phyloP scores from a whole-genome alignment of 306 rosid genomes.

The Cucumis cinereus region DNA sequence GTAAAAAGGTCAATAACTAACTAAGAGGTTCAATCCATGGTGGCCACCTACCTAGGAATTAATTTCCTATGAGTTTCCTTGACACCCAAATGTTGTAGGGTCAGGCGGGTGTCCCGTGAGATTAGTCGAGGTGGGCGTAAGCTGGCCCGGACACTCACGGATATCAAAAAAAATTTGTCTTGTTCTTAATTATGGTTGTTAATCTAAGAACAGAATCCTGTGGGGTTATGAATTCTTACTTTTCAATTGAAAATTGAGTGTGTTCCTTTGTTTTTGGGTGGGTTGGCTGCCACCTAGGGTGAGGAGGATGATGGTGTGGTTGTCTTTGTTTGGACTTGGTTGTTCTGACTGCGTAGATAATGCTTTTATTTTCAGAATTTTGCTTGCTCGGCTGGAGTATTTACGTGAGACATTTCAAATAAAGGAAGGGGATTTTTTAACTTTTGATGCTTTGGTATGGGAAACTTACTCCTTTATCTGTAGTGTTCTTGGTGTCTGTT shows the following conservation, averaged over 20 bases:
- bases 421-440: constrained; percentile 89
- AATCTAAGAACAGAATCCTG: neutral
- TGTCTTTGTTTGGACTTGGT: neutral
- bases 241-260: neutral
- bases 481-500: neutral
- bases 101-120: too few relatives aligned
- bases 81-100: too few relatives aligned
- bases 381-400: constrained; percentile 76
- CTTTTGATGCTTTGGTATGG: constrained; percentile 87
- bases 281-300: neutral
- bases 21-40: too few relatives aligned
- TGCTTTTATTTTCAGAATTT: constrained; percentile 47
- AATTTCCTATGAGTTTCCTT: too few relatives aligned
- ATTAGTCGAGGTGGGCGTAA: too few relatives aligned
- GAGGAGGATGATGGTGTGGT: neutral
- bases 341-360: constrained; percentile 4
- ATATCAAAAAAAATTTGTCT: too few relatives aligned
- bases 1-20: too few relatives aligned
- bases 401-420: constrained; percentile 81
- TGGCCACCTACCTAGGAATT: too few relatives aligned
- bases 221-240: neutral
- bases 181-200: neutral
- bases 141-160: too few relatives aligned
- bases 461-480: constrained; percentile 3
- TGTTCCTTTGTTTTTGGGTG: neutral